Base-by-base conservation (phyloP, 176 grass and related monocot genomes). In the Alloteropsis semialata region DNA sequence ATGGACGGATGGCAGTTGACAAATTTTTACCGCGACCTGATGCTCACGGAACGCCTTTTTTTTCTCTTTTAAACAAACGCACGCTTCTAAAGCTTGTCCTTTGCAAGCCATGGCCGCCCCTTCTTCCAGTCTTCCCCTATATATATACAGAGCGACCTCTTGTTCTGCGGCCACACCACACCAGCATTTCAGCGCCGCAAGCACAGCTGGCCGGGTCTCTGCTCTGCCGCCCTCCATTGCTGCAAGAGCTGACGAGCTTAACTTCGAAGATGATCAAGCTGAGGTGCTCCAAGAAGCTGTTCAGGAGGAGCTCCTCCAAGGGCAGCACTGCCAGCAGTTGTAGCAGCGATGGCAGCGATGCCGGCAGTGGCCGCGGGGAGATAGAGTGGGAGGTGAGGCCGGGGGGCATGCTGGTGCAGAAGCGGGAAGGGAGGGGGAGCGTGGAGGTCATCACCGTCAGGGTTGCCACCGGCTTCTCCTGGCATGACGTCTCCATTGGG, bases 361-460 rank as follows among this genome's bases (percentile, higher is more conserved):
- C 51, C 36, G 41, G 82, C 37, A 10, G 39, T 8, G 32, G 69
- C 16, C 21, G 82, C 27, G 90, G 73, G 57, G 91, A 96, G 79
- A 96, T 99, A 55, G 85, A 96, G 79, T 99, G 96, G 96, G 96
- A 99, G 88, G 74, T 99, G 71, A 74, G 93, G 69, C 96, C 96
- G 0, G 96, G 96, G 37, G 96, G 96, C 32, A 99, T 99, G 96
- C 93, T 99, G 62, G 96, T 99, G 79, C 89, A 99, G 93, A 99
- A 93, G 91, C 88, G 96, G 69, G 93, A 87, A 8, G 84, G 82
- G 14, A 91, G 87, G 67, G 85, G 85, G 3, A 74, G 34, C 33
- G 85, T 90, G 14, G 96, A 92, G 77, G 55, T 94, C 41, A 92
- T 99, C 85, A 78, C 77, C 6, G 87, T 99, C 6, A 89, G 91